Conservation (phyloP, 768 basidiomycete species). For the Cytidiella melzeri region DNA sequence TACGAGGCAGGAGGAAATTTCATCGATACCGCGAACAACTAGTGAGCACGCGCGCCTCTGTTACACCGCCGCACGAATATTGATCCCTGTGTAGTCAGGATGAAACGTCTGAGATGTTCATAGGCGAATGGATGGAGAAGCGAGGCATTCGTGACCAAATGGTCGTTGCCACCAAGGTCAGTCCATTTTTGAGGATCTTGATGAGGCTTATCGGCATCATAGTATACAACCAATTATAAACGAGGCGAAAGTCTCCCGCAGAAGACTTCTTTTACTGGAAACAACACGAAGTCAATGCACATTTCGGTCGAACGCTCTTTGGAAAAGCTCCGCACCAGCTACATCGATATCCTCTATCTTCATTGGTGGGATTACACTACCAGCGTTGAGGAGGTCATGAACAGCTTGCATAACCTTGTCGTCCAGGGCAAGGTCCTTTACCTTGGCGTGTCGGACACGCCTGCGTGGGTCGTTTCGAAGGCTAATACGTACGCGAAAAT, state of each 20-base stretch:
- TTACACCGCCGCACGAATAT: neutral
- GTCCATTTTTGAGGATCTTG: neutral
- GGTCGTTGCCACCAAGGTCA: constrained; percentile 22
- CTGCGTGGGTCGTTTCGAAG: constrained; percentile 28
- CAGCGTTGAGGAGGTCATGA: constrained; percentile 48
- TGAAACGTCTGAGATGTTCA: constrained; percentile 28
- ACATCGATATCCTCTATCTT: constrained; percentile 49
- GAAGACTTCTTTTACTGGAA: constrained; percentile 36
- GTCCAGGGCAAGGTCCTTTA: constrained; percentile 38
- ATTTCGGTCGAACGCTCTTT: constrained; percentile 27
- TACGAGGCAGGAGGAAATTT: constrained; percentile 11
- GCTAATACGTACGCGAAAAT: constrained; percentile 31
- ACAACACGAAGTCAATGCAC: constrained; percentile 28
- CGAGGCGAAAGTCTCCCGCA: constrained; percentile 15
- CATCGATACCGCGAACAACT: constrained; percentile 35
- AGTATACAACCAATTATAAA: constrained; percentile 18
- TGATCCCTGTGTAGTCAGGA: constrained; percentile 18
- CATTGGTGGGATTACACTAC: constrained; percentile 51
- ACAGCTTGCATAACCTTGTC: constrained; percentile 41
- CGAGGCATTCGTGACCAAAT: constrained; percentile 30
- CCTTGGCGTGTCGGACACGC: constrained; percentile 22
- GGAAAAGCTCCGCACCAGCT: constrained; percentile 47
- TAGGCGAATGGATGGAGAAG: constrained; percentile 35
- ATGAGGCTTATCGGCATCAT: neutral
- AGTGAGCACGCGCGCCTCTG: constrained; percentile 22